Conservation (phyloP, 176 grass and related monocot genomes). For the Oryza coarctata region DNA sequence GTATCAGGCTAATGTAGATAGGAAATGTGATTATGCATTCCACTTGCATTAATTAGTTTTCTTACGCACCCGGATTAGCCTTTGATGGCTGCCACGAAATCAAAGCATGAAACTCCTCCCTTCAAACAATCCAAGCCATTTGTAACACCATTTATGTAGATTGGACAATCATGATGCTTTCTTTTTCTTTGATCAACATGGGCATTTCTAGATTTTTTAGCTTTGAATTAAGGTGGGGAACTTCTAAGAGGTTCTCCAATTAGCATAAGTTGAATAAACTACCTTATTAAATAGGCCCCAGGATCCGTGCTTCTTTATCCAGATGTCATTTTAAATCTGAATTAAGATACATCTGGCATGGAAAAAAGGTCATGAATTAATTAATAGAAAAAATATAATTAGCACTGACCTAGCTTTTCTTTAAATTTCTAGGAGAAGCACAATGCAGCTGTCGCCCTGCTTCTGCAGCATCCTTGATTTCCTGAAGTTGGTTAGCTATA, state of each 20-base stretch:
- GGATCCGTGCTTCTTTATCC: neutral
- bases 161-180: neutral
- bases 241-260: too few relatives aligned
- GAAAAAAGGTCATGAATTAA: neutral
- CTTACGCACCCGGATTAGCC: neutral
- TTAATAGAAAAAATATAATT: neutral
- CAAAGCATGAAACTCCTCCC: neutral
- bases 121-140: neutral
- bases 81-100: neutral
- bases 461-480: slow-evolving; percentile 65
- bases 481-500: slow-evolving; percentile 74
- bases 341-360: neutral
- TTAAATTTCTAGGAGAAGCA: slow-evolving; percentile 40
- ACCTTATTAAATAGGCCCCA: neutral
- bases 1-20: neutral
- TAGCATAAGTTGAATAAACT: neutral
- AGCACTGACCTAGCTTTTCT: slow-evolving; percentile 44
- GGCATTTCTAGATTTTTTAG: neutral
- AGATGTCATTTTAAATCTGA: neutral
- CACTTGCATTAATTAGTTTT: neutral
- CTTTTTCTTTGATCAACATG: neutral
- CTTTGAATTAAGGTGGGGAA: neutral
- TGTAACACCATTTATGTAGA: neutral
- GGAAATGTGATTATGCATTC: neutral
- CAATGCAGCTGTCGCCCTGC: slow-evolving; percentile 32